Evolutionary conservation across 495 filamentous ascomycete genomes (phyloP), one percentile per base, ranked within the genome.

Genomic region (Aspergillus incahuasiensis): DNA sequence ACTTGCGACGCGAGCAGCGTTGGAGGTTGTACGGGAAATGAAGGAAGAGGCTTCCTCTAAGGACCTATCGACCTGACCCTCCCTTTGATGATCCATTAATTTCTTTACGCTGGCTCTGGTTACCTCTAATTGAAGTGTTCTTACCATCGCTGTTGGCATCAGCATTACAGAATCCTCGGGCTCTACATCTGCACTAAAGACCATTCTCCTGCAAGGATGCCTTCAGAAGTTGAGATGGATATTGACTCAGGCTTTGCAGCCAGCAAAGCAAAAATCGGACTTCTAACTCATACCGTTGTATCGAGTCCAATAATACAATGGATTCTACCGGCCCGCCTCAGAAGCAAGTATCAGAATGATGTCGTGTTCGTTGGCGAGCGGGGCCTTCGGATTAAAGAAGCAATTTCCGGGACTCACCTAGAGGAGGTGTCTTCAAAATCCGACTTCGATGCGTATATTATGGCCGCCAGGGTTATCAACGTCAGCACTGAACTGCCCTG

Each of bases 331-430:
- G 89, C 87, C 8, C 82, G 86, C 55, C 77, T 97, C 48, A 77
- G 91, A 41, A 82, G 82, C 53, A 72, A 75, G 45, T 65, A 79
- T 8, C 78, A 83, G 52, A 92, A 95, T 51, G 92, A 98, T 76
- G 88, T 97, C 58, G 85, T 91, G n/a, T 91, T 97, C 57, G 80
- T 98, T 44, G 84, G 88, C 35, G 88, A 91, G 68, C 68, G 86
- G 70, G 64, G 61, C 13, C 40, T 78, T 40, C 82, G 89, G 47
- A 82, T 98, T 58, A 86, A 76, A 60, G 74, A 87, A 60, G 84
- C 70, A 70, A 87, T 62, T 67, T 70, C 40, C 54, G 72, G 57
- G 73, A 87, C 73, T 13, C 84, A 84, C 54, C 78, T 97, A 12
- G 78, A 83, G 44, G 83, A 90, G 55, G 78, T 96, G 21, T 71